Base-by-base conservation (phyloP, 169 alveolate genomes). In the Cryptosporidium xiaoi region DNA sequence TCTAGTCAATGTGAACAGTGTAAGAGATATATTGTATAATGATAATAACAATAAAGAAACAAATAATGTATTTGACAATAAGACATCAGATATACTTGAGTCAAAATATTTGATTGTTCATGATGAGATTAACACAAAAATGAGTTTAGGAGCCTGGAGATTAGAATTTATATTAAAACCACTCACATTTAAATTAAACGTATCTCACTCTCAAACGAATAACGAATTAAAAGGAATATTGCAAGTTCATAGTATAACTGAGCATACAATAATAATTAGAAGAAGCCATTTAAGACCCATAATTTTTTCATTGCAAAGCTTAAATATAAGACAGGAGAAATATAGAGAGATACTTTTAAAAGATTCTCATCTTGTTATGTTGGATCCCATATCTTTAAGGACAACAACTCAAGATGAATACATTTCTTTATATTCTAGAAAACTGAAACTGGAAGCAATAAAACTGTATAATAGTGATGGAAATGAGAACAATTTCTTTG, bases 281-380 rank as follows among this genome's bases (percentile, higher is more conserved):
- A 56, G 87, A 48, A 77, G 87, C n/a, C 87, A 77, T 24, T 46
- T 77, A 27, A 77, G 87, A 46, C 87, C 87, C n/a, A 77, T 77
- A 1, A 77, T 77, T 36, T 60, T 77, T 48, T 46, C 77, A 44
- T 15, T 77, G 33, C 69, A 77, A 48, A 56, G 87, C 58, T 77
- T 77, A 24, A 56, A 44, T 77, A 71, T 58, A 40, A 77, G 71
- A 62, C 87, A 77, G 64, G 87, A 56, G 24, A 77, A 36, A 53
- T 77, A 77, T 44, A 34, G 87, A 16, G 87, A 77, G 46, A 46
- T 77, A 6, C 48, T 77, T 8, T 56, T 77, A 53, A 56, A 50
- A 44, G 40, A 77, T 40, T 33, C 87, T 20, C 87, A 77, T 46
- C 64, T 77, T 7, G 87, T 77, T 4, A 34, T 34, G 13, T n/a